phyloP scores from a whole-genome alignment of 306 rosid species.

The Chamaecrista fasciculata region DNA sequence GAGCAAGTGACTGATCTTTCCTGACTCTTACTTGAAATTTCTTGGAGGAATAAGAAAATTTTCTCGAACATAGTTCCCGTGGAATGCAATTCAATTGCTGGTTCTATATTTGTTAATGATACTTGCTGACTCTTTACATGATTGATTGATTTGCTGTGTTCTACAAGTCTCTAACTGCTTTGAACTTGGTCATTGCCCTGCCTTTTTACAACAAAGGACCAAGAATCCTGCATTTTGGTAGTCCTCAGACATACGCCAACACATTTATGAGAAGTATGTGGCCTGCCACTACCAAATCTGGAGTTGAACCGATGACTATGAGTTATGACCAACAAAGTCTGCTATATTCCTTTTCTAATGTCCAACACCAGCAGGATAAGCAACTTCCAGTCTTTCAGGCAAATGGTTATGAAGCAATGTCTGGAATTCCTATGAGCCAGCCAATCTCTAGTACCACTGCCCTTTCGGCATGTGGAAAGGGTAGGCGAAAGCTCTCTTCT shows the following conservation, averaged over 20 bases:
- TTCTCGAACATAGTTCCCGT: constrained; percentile 13
- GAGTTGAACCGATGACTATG: constrained; percentile 44
- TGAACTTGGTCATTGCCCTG: constrained; percentile 13
- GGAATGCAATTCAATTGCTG: background rate
- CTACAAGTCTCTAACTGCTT: constrained; percentile 9
- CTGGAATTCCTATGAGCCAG: constrained; percentile 22
- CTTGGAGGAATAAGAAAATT: constrained; percentile 14
- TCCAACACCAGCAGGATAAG: constrained; percentile 40
- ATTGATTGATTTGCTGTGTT: background rate
- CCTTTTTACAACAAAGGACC: constrained; percentile 56
- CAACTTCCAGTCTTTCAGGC: constrained; percentile 44
- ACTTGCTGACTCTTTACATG: background rate
- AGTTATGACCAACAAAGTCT: constrained; percentile 35
- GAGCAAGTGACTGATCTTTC: constrained; percentile 1
- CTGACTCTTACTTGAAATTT: constrained; percentile 10
- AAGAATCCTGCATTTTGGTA: constrained; percentile 73
- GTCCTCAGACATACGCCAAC: constrained; percentile 57
- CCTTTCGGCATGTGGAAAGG: constrained; percentile 42
- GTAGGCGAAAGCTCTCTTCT: constrained; percentile 36
- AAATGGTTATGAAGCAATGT: constrained; percentile 36
- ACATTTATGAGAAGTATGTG: constrained; percentile 47
- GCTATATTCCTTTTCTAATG: constrained; percentile 24
- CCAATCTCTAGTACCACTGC: constrained; percentile 23
- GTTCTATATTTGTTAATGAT: constrained; percentile 5
- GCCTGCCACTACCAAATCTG: constrained; percentile 47